Conservation (phyloP, 768 basidiomycete species). For the Termitomyces sp. region DNA sequence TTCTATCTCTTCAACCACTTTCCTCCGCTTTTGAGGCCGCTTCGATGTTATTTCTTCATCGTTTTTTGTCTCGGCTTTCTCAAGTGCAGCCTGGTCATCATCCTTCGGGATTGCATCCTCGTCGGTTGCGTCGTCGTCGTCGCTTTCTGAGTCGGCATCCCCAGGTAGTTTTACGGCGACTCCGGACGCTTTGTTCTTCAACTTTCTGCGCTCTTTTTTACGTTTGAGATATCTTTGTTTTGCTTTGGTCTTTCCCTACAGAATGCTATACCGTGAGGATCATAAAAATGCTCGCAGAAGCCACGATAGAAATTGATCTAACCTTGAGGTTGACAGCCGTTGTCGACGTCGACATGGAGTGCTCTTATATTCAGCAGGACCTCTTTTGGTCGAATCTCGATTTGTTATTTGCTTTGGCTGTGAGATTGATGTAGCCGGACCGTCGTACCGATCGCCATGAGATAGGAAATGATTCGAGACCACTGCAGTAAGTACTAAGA, state of each 20-base stretch:
- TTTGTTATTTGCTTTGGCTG: neutral
- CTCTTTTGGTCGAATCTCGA: neutral
- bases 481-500: too few relatives aligned
- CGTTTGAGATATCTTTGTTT: constrained; percentile 69
- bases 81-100: constrained; percentile 5
- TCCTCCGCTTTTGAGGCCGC: constrained; percentile 42
- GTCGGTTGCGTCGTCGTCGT: constrained; percentile 17
- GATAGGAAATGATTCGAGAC: too few relatives aligned
- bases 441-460: too few relatives aligned
- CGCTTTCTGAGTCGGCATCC: constrained; percentile 17
- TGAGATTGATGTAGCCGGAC: too few relatives aligned
- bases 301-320: neutral
- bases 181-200: constrained; percentile 16
- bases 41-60: constrained; percentile 14
- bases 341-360: neutral
- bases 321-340: constrained; percentile 9
- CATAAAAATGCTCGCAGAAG: constrained; percentile 9
- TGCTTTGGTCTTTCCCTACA: constrained; percentile 60
- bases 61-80: constrained; percentile 16
- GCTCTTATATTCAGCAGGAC: neutral
- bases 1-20: constrained; percentile 21
- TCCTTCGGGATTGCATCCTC: constrained; percentile 16
- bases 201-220: constrained; percentile 65
- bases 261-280: constrained; percentile 16
- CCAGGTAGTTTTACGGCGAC: neutral